phyloP scores from a whole-genome alignment of 768 basidiomycete genomes.

The Phlebiopsis flavidoalba region DNA sequence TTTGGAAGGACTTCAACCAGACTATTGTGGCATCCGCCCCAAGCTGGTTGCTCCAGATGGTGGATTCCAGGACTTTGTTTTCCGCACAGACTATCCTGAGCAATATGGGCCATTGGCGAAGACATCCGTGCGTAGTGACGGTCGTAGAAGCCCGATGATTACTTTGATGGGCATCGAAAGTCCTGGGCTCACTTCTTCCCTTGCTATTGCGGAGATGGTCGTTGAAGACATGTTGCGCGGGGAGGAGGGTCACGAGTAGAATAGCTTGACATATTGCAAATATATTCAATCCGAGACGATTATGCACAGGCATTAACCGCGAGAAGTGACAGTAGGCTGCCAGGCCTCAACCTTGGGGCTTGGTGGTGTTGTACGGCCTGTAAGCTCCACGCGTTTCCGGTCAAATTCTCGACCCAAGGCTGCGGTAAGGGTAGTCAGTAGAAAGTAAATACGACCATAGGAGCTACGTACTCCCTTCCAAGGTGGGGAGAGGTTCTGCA shows the following conservation, averaged over 20 bases:
- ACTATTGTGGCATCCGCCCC: conserved; percentile 84
- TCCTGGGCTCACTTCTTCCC: conserved; percentile 82
- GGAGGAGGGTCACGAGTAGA: conserved; percentile 1
- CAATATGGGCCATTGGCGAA: conserved; percentile 17
- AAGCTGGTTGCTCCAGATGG: conserved; percentile 72
- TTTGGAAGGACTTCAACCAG: conserved; percentile 61
- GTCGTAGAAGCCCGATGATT: conserved; percentile 50
- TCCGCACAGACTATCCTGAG: conserved; percentile 60
- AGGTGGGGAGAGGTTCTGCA: conserved; percentile 62
- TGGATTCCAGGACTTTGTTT: conserved; percentile 82
- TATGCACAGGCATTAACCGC: background rate
- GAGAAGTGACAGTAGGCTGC: conserved; percentile 63
- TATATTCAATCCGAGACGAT: background rate
- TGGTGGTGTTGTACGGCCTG: conserved; percentile 82
- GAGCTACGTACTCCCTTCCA: conserved; percentile 75
- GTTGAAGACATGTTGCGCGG: conserved; percentile 51
- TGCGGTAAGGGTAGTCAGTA: conserved; percentile 24
- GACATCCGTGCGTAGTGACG: conserved; percentile 12
- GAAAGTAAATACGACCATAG: background rate
- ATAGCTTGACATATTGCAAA: background rate
- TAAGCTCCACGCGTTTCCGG: conserved; percentile 91
- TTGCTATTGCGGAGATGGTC: conserved; percentile 84
- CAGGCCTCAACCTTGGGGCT: conserved; percentile 79
- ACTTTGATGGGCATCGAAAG: conserved; percentile 89
- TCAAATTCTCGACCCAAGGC: conserved; percentile 87